Percentiles rank a stretch among this genome's conserved stretches.
These are phyloP conservation scores for Massospora cicadina DNA, from an alignment of 371 early-diverging fungal species.

Conservation along the genomic window DNA sequence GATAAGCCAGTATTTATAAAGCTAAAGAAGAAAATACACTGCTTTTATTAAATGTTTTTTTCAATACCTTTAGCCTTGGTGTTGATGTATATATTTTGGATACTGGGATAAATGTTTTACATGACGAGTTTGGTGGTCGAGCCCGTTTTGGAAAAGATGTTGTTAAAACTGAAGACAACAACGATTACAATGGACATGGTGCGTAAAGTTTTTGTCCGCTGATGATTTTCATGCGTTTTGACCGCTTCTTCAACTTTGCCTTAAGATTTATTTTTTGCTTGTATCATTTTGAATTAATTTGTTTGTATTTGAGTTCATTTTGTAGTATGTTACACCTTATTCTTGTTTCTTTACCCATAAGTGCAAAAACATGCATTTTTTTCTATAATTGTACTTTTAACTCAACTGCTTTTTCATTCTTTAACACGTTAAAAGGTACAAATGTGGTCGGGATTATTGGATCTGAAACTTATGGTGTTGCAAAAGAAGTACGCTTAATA, in stretches of 20 bases:
- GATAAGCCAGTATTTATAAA: neutral
- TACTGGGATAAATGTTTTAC: constrained; percentile 49
- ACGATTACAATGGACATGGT: constrained; percentile 33
- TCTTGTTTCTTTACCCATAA: too few relatives aligned
- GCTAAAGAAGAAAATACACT: neutral
- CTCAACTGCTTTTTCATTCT: too few relatives aligned
- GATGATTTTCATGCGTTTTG: too few relatives aligned
- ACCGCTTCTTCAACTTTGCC: too few relatives aligned
- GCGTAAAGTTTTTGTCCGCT: too few relatives aligned
- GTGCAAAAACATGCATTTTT: too few relatives aligned
- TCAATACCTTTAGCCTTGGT: neutral
- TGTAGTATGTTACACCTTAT: too few relatives aligned
- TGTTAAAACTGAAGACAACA: constrained; percentile 14
- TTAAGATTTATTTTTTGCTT: too few relatives aligned
- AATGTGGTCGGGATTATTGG: constrained; percentile 36
- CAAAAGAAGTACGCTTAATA: constrained; percentile 27
- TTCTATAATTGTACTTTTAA: too few relatives aligned
- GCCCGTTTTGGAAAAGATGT: constrained; percentile 30
- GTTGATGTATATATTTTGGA: constrained; percentile 61
- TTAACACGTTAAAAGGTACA: constrained; percentile 16
- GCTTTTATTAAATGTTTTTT: neutral
- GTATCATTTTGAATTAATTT: too few relatives aligned
- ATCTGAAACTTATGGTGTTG: constrained; percentile 29
- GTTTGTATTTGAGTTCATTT: too few relatives aligned
- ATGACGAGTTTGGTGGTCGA: constrained; percentile 54